Base-by-base conservation (phyloP, 139 green algal genomes). In the Picochlorum sp. region DNA sequence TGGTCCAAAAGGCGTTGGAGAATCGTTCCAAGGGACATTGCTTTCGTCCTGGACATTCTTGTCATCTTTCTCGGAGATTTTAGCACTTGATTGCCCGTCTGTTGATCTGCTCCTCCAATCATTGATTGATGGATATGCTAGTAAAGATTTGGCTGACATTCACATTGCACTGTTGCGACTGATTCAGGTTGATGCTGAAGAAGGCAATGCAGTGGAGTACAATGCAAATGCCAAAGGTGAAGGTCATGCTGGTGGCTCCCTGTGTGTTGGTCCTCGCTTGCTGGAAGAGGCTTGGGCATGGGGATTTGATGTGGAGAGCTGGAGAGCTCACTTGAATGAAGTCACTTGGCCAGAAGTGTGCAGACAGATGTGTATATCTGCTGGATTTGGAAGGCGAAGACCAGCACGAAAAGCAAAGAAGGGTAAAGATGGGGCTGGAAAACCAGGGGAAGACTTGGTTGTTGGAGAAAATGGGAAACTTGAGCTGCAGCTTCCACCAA, bases 321-420 rank as follows among this genome's bases (percentile, higher is more conserved):
- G 92, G 93, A 77, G 90, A 9, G 84, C 86, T 31, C 93, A 97
- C 73, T 72, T 96, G 45, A 87, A 88, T 63, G 20, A 51, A 0
- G 54, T 88, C 20, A 98, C 92, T 2, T 97, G 90, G 90, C 90
- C 89, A 3, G 89, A 96, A 72, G 77, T 95, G 41, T 61, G 94
- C 51, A 79, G 90, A 28, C 81, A 97, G 74, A 38, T 85, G 41
- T 78, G 74, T 1, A 69, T 87, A 6, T 71, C 76, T 10, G 67
- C 69, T 6, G 77, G 81, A 14, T 61, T 69, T 47, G 77, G 80
- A 18, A 57, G 65, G 51, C 67, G 57, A 54, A 57, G 60, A 30
- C 57, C 47, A 18, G 37, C 34, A 20, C 62, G 18, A 10, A 23
- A 52, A 16, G 4, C 14, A 20, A 30, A 37, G 8, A 57, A 34